Conservation (phyloP, 495 filamentous ascomycete species). For the Lepraria neglecta region DNA sequence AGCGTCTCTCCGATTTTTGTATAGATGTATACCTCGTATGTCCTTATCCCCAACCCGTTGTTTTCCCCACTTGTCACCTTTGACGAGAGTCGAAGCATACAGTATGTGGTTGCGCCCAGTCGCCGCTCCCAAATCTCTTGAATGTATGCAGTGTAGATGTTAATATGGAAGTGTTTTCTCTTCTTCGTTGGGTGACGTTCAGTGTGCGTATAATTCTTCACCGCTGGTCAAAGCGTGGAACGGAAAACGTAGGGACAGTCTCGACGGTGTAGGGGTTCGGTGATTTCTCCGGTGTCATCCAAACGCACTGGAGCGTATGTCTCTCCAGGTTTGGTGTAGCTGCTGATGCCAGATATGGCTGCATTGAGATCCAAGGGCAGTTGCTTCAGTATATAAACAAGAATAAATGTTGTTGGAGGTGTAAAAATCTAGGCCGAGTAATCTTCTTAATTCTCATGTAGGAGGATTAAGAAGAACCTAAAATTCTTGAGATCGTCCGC, state of each 20-base stretch:
- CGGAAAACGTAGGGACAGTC: not conserved
- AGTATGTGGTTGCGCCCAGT: conserved; percentile 47
- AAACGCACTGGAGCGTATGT: conserved; percentile 13
- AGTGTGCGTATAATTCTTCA: not conserved
- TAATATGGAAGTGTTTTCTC: too few species aligned
- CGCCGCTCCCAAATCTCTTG: conserved; percentile 39
- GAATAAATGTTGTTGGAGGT: too few species aligned
- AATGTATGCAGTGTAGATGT: not conserved
- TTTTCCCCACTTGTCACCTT: conserved; percentile 20
- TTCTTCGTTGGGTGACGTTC: not conserved
- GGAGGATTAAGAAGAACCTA: too few species aligned
- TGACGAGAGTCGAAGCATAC: conserved; percentile 38
- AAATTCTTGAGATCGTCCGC: too few species aligned
- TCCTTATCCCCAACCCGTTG: conserved; percentile 30
- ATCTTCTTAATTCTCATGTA: too few species aligned
- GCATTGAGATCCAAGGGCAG: conserved; percentile 4
- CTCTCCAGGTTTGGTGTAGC: not conserved
- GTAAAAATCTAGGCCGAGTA: too few species aligned
- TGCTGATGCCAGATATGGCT: not conserved
- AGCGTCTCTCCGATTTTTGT: not conserved
- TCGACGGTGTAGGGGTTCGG: conserved; percentile 15
- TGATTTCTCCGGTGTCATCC: conserved; percentile 17
- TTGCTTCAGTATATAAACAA: not conserved
- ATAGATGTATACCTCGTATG: not conserved
- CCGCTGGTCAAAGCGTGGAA: not conserved